A percentile compares a stretch with the other conserved stretches of the same genome.
These are phyloP conservation scores for Colletotrichum sp. DNA, from an alignment of 2,329 filamentous ascomycete species.

Conservation along the genomic window DNA sequence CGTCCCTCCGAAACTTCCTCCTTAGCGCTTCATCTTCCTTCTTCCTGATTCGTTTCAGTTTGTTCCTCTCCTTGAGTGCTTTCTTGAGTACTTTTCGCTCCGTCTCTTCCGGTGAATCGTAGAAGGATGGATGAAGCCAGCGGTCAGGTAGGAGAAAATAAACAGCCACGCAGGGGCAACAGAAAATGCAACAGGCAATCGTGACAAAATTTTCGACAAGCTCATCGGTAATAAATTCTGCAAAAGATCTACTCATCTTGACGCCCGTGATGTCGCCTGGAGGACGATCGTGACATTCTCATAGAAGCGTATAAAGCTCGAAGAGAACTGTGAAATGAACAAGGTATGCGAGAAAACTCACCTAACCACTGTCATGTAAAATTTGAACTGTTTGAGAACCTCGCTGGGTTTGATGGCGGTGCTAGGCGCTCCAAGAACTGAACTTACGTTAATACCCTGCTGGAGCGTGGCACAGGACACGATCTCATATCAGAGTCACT, in stretches of 20 bases:
- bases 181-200: neutral
- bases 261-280: neutral
- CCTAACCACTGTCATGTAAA: neutral
- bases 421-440: neutral
- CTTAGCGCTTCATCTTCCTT: neutral
- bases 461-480: neutral
- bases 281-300: neutral
- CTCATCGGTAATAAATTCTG: neutral
- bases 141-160: neutral
- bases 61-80: neutral
- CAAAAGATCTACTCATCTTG: neutral
- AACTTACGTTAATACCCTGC: neutral
- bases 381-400: neutral
- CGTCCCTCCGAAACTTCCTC: neutral
- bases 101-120: neutral
- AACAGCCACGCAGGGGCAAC: neutral
- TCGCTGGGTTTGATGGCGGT: neutral
- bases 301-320: neutral
- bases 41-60: neutral
- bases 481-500: neutral
- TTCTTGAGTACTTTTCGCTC: neutral
- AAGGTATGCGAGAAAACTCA: neutral
- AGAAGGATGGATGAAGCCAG: too few relatives aligned
- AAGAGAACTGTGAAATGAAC: neutral
- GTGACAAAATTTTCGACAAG: neutral